Evolutionary conservation across 1,284 basidiomycete genomes (phyloP).

Genomic region (Marasmius fiardii): DNA sequence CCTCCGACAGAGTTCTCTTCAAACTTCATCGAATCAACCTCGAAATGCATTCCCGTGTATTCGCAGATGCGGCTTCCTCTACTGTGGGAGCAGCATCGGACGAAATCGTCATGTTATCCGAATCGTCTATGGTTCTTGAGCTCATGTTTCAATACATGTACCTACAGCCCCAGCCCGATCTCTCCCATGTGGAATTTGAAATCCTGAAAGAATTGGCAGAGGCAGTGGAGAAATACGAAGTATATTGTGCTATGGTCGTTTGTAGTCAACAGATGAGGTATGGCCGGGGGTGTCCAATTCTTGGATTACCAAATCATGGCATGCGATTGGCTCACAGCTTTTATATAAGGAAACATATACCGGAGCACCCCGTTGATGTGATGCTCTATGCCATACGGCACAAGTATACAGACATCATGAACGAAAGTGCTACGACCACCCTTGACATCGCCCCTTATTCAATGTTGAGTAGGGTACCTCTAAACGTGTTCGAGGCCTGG

Average conservation of each 20-base stretch:
- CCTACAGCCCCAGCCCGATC: slow-evolving; percentile 17
- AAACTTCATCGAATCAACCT: slow-evolving; percentile 24
- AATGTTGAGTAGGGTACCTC: slow-evolving; percentile 12
- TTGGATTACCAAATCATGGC: not conserved
- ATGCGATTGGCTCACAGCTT: not conserved
- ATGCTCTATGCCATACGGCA: slow-evolving; percentile 13
- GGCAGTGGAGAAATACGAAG: slow-evolving; percentile 29
- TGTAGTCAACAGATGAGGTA: slow-evolving; percentile 20
- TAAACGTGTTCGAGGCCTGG: slow-evolving; percentile 15
- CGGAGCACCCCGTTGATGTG: slow-evolving; percentile 12
- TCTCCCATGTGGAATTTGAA: slow-evolving; percentile 12
- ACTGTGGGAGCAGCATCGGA: slow-evolving; percentile 7
- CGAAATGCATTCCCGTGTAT: slow-evolving; percentile 22
- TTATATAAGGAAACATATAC: slow-evolving; percentile 10
- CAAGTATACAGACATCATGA: slow-evolving; percentile 13
- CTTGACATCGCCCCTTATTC: slow-evolving; percentile 12
- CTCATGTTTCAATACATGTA: slow-evolving; percentile 26
- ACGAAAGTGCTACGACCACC: slow-evolving; percentile 14
- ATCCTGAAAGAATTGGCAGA: slow-evolving; percentile 22
- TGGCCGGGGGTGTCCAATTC: not conserved
- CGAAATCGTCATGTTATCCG: slow-evolving; percentile 20
- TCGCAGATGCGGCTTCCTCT: slow-evolving; percentile 16
- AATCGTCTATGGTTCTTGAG: slow-evolving; percentile 18
- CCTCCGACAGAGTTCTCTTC: slow-evolving; percentile 20
- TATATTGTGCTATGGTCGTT: slow-evolving; percentile 25